phyloP scores from a whole-genome alignment of 345 rosid species.

The Camelina neglecta region DNA sequence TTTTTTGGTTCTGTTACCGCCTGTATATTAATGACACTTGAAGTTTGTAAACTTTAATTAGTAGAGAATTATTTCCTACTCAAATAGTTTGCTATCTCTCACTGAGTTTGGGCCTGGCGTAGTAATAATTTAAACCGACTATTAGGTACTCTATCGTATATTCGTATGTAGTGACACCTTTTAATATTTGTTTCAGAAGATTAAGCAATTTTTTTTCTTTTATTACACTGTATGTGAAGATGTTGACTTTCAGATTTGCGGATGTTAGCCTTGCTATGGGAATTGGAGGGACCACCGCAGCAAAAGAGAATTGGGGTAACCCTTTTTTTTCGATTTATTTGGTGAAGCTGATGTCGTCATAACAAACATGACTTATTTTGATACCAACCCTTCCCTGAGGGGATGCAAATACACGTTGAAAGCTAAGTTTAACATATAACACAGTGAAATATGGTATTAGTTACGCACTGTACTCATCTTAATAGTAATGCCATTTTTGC shows the following conservation, averaged over 20 bases:
- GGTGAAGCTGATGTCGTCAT: too few relatives aligned
- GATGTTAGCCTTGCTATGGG: constrained; percentile 92
- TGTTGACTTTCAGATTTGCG: constrained; percentile 17
- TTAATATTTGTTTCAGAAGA: not conserved
- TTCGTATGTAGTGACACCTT: not conserved
- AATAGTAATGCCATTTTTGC: too few relatives aligned
- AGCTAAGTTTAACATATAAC: too few relatives aligned
- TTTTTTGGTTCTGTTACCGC: not conserved
- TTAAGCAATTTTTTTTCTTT: not conserved
- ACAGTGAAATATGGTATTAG: too few relatives aligned
- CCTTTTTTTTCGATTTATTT: too few relatives aligned
- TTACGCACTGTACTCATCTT: too few relatives aligned
- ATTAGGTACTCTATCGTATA: not conserved
- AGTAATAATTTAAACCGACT: not conserved
- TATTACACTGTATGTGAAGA: too few relatives aligned
- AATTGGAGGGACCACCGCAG: constrained; percentile 82
- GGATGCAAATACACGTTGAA: too few relatives aligned
- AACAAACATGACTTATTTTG: too few relatives aligned
- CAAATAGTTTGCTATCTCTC: not conserved
- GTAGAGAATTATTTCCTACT: not conserved
- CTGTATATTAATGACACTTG: not conserved
- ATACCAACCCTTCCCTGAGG: too few relatives aligned
- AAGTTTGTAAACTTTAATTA: not conserved
- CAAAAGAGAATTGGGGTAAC: constrained; percentile 61
- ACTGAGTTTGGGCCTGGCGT: constrained; percentile 1